Evolutionary conservation across 495 filamentous ascomycete genomes (phyloP).

Genomic region (Hyaloscypha bicolor): DNA sequence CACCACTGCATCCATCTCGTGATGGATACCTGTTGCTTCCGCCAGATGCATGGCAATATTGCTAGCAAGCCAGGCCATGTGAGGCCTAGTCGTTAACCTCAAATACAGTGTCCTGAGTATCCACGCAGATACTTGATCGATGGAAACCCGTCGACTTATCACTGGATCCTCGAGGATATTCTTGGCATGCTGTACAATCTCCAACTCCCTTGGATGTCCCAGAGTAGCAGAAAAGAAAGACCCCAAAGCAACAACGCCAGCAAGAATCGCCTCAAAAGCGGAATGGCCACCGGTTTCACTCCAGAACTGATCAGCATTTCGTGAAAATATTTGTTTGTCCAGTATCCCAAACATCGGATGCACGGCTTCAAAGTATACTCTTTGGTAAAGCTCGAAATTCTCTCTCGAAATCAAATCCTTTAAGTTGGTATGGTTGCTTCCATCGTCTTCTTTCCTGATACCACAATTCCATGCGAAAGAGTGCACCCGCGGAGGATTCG

Average conservation of each 20-base stretch:
- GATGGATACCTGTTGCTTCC: slow-evolving; percentile 50
- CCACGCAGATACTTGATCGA: slow-evolving; percentile 49
- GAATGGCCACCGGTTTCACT: slow-evolving; percentile 6
- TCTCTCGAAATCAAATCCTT: slow-evolving; percentile 39
- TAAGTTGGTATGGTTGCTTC: slow-evolving; percentile 29
- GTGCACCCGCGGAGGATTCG: slow-evolving; percentile 49
- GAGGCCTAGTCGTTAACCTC: slow-evolving; percentile 51
- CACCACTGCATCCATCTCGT: slow-evolving; percentile 33
- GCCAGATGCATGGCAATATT: slow-evolving; percentile 55
- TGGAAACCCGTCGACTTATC: slow-evolving; percentile 28
- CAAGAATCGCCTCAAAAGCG: slow-evolving; percentile 45
- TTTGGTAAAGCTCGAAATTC: slow-evolving; percentile 38
- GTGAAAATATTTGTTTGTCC: slow-evolving; percentile 36
- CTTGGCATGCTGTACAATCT: slow-evolving; percentile 46
- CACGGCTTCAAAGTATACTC: slow-evolving; percentile 50
- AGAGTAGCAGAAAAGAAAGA: slow-evolving; percentile 47
- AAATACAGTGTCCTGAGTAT: slow-evolving; percentile 54
- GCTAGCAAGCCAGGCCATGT: slow-evolving; percentile 57
- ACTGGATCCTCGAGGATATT: slow-evolving; percentile 46
- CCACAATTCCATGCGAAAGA: slow-evolving; percentile 58
- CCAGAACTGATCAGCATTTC: slow-evolving; percentile 41
- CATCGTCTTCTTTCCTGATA: slow-evolving; percentile 36
- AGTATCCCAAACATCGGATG: slow-evolving; percentile 52
- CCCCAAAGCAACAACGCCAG: slow-evolving; percentile 51
- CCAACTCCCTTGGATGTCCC: slow-evolving; percentile 37